These are phyloP conservation scores for Andrographis paniculata DNA, from an alignment of 305 asterid genomes.

Conservation along the genomic window DNA sequence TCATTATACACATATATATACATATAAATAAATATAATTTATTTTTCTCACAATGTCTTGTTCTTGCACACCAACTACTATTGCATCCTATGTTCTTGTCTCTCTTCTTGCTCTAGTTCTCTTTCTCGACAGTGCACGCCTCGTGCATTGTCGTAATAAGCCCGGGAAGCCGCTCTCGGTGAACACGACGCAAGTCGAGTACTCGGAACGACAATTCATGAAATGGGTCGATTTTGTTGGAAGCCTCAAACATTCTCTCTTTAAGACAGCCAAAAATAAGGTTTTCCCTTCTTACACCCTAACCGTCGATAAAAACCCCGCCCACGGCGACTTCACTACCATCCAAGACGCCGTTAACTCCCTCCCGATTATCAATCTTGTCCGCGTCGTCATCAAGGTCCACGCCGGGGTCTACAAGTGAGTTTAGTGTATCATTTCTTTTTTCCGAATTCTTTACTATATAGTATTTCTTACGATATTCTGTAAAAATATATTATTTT, in stretches of 20 bases:
- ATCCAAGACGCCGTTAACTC: constrained; percentile 82
- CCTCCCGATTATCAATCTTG: constrained; percentile 56
- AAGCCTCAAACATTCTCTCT: constrained; percentile 57
- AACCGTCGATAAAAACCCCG: constrained; percentile 60
- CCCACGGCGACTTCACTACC: constrained; percentile 58
- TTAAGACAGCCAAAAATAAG: constrained; percentile 55
- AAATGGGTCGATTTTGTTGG: constrained; percentile 82
- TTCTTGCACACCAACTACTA: too few species aligned
- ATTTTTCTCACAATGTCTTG: too few species aligned
- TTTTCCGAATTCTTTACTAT: too few species aligned
- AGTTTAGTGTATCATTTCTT: constrained; percentile 16
- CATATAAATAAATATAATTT: too few species aligned
- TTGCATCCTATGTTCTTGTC: too few species aligned
- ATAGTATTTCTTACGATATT: too few species aligned
- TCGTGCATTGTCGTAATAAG: too few species aligned
- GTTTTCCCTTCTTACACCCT: constrained; percentile 54
- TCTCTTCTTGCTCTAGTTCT: too few species aligned
- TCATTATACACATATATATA: too few species aligned
- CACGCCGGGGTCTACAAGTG: constrained; percentile 87
- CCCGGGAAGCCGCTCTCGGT: constrained; percentile 15
- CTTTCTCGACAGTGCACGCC: neutral
- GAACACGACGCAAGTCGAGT: constrained; percentile 44
- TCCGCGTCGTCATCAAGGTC: constrained; percentile 66
- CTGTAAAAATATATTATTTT: too few species aligned
- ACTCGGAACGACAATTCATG: constrained; percentile 69